Evolutionary conservation across 495 filamentous ascomycete genomes (phyloP).

Genomic region (Aspergillus homomorphus): DNA sequence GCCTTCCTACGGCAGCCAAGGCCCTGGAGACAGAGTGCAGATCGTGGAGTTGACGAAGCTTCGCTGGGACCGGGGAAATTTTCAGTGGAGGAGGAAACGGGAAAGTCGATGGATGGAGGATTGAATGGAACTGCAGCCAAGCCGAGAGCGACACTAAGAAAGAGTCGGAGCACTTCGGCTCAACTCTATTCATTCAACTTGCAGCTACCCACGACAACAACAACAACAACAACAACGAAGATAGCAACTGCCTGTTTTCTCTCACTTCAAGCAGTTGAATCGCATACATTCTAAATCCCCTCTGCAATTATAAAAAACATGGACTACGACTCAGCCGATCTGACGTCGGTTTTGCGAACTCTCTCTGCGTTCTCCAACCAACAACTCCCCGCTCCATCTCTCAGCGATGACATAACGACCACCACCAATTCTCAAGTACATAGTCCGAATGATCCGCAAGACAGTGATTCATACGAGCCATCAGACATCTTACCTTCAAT

Average conservation of each 20-base stretch:
- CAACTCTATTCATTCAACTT: neutral
- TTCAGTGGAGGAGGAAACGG: slow-evolving; percentile 31
- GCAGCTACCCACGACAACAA: neutral
- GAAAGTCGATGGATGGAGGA: neutral
- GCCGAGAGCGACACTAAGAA: neutral
- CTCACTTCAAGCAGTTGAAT: neutral
- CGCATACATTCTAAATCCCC: neutral
- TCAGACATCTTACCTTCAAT: slow-evolving; percentile 14
- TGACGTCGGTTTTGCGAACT: slow-evolving; percentile 53
- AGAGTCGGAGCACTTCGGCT: neutral
- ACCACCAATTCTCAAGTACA: slow-evolving; percentile 8
- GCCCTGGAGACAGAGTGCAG: neutral
- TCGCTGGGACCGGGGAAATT: slow-evolving; percentile 33
- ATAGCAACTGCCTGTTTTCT: neutral
- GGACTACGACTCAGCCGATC: slow-evolving; percentile 44
- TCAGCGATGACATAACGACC: no score
- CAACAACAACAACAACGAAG: neutral
- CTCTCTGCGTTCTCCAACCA: slow-evolving; percentile 42
- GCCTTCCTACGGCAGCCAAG: neutral
- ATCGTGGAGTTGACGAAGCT: slow-evolving; percentile 13
- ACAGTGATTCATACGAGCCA: slow-evolving; percentile 30
- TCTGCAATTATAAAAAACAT: slow-evolving; percentile 18
- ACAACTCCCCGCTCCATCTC: slow-evolving; percentile 2
- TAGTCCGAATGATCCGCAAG: slow-evolving; percentile 9
- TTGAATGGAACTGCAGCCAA: neutral